A percentile compares a stretch with the other conserved stretches of the same genome.
Evolutionary conservation across 2,329 filamentous ascomycete species (phyloP).

Genomic region (Fusarium sp.): DNA sequence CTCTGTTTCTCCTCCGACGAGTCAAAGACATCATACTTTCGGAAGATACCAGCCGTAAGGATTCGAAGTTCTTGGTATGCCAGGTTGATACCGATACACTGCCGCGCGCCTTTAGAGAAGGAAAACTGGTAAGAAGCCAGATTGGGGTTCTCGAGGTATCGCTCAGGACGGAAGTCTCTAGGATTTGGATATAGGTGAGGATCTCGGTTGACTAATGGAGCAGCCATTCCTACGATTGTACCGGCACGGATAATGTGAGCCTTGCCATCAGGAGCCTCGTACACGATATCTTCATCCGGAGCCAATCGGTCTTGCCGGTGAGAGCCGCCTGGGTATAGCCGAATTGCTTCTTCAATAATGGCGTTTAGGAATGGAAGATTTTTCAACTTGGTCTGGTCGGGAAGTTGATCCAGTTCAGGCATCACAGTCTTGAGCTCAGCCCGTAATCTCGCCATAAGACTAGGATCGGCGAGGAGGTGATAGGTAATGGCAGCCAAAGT

Average conservation of each 20-base stretch:
- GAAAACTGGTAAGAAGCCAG: slow-evolving; percentile 24
- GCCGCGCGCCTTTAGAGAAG: slow-evolving; percentile 37
- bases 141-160: slow-evolving; percentile 36
- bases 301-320: slow-evolving; percentile 51
- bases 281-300: slow-evolving; percentile 51
- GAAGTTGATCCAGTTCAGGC: slow-evolving; percentile 16
- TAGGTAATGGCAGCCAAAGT: slow-evolving; percentile 55
- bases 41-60: slow-evolving; percentile 38
- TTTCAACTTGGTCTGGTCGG: slow-evolving; percentile 49
- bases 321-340: slow-evolving; percentile 58
- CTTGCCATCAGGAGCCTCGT: slow-evolving; percentile 39
- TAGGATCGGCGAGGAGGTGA: slow-evolving; percentile 55
- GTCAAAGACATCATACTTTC: slow-evolving; percentile 40
- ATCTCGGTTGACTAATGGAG: slow-evolving; percentile 48
- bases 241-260: slow-evolving; percentile 52
- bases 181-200: slow-evolving; percentile 44
- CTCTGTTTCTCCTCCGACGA: not conserved
- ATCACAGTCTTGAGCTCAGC: slow-evolving; percentile 52
- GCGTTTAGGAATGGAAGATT: slow-evolving; percentile 58
- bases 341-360: slow-evolving; percentile 57
- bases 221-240: slow-evolving; percentile 57
- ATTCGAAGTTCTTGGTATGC: slow-evolving; percentile 43
- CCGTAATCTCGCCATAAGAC: slow-evolving; percentile 50
- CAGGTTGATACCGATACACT: slow-evolving; percentile 43
- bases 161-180: slow-evolving; percentile 46